phyloP scores from a whole-genome alignment of 129 eudicot genomes.

The Tagetes erecta region DNA sequence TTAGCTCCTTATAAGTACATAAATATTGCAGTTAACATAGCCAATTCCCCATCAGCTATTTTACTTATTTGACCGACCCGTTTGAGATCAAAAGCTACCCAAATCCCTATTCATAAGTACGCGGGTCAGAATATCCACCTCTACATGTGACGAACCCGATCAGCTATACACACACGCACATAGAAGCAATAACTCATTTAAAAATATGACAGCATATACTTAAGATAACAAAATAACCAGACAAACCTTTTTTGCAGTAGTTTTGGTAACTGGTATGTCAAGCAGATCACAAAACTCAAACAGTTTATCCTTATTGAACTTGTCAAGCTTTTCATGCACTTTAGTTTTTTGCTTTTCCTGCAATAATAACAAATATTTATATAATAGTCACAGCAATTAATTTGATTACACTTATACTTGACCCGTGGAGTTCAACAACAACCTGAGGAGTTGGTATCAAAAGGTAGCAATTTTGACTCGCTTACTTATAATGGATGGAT shows the following conservation, averaged over 20 bases:
- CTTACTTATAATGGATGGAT: neutral
- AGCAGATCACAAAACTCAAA: conserved; percentile 82
- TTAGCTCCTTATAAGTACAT: no score
- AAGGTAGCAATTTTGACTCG: conserved; percentile 3
- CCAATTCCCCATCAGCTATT: neutral
- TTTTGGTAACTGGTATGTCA: conserved; percentile 60
- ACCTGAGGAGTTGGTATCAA: neutral
- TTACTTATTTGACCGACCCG: neutral
- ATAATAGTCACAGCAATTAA: conserved; percentile 4
- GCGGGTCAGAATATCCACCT: neutral
- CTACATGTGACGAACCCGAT: conserved; percentile 4
- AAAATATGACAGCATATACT: neutral
- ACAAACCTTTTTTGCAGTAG: conserved; percentile 73
- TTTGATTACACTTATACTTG: neutral
- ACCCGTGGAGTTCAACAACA: conserved; percentile 9
- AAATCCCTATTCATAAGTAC: no score
- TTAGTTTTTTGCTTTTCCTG: conserved; percentile 89
- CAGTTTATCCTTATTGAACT: conserved; percentile 76
- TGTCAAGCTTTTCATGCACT: conserved; percentile 81
- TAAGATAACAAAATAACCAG: conserved; percentile 21
- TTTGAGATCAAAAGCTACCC: neutral
- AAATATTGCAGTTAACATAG: no score
- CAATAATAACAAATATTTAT: conserved; percentile 20
- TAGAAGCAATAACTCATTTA: neutral
- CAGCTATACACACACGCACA: neutral